Base-by-base conservation (phyloP, 768 basidiomycete species). In the Trametes gibbosa region DNA sequence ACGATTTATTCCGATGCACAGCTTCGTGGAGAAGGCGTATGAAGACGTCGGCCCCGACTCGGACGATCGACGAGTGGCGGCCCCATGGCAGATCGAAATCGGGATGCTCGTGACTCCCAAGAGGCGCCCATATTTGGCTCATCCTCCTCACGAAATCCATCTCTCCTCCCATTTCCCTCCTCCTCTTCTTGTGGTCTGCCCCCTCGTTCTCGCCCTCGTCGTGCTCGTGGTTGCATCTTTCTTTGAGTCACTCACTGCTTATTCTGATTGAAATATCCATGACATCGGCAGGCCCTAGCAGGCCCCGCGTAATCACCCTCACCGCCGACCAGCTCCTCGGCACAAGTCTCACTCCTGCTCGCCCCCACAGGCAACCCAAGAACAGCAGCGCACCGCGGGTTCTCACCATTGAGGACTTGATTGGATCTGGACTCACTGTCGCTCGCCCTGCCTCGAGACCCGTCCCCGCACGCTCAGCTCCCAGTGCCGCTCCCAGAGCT, bases 251-350 rank as follows among this genome's bases (percentile, higher is more conserved):
- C 29, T 32, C 4, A 32, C 29, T 5, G 29, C 29, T 5, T 10
- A 5, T 10, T 32, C 10, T 32, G 10, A 4, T 32, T 4, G 24
- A 5, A 48, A 3, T 14, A 14, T 9, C n/a, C 37, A 54, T 54
- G 53, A 35, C 42, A 5, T 54, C 53, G 5, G 53, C 55, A 5
- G 55, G 55, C 1, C 55, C 55, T 5, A 56, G 55, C 55, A 49
- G 55, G 14, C 55, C 55, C n/a, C 55, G 55, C n/a, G 55, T 56
- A 5, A 29, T 56, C 37, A 56, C 55, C 25, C 60, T 61, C 50
- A 61, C 60, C 29, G 60, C 60, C 37, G 60, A 61, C 42, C 60
- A 61, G 24, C 60, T 61, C 45, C 60, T 61, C 27, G 60, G 60
- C 16, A 40, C 60, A 8, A 50, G 50, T 23, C 53, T 61, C 19